Conservation (phyloP, 345 rosid genomes). For the Cochlearia excelsa region DNA sequence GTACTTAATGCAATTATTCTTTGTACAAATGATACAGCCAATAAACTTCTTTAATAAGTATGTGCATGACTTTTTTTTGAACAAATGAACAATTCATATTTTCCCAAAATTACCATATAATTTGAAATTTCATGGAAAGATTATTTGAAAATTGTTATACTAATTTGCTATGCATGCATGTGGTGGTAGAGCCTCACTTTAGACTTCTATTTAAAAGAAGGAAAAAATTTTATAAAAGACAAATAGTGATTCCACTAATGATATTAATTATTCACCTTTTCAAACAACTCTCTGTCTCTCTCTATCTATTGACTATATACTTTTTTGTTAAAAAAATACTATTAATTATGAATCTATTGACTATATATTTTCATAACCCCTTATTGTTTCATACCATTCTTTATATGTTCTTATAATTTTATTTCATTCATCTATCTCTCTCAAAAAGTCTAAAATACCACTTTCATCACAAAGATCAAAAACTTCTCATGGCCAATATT, state of each 20-base stretch:
- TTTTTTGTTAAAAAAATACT: too few relatives aligned
- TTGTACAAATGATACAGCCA: conserved; percentile 20
- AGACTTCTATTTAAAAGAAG: conserved; percentile 6
- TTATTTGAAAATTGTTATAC: conserved; percentile 27
- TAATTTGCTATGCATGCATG: conserved; percentile 26
- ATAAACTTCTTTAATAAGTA: neutral
- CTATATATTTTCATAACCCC: conserved; percentile 26
- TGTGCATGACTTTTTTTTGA: conserved; percentile 12
- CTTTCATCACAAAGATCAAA: conserved; percentile 15
- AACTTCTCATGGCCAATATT: conserved; percentile 50
- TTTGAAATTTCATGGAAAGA: conserved; percentile 16
- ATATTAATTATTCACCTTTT: conserved; percentile 22
- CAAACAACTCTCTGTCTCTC: conserved; percentile 2
- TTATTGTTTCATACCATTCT: conserved; percentile 10
- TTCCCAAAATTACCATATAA: neutral
- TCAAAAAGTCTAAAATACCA: neutral
- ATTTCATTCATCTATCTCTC: conserved; percentile 14
- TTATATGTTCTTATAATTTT: neutral
- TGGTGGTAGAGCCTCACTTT: conserved; percentile 24
- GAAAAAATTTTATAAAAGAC: neutral
- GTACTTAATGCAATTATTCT: neutral
- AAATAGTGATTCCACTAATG: conserved; percentile 24
- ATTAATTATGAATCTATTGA: neutral
- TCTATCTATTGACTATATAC: conserved; percentile 20
- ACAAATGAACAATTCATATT: neutral